These are phyloP conservation scores for Posidonia australis DNA, from an alignment of 106 monocot species.

Conservation along the genomic window DNA sequence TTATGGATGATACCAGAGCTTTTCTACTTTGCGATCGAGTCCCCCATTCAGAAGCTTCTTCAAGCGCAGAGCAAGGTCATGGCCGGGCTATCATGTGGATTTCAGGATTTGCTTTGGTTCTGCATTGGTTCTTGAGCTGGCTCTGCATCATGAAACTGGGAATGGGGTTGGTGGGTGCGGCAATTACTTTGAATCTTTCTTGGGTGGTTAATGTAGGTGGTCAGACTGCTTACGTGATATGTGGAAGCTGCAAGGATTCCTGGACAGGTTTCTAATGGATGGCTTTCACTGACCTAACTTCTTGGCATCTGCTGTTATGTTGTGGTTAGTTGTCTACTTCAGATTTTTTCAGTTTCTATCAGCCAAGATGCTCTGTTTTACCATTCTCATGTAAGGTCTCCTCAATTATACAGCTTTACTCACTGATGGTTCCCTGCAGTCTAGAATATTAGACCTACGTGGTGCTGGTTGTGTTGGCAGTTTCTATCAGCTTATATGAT, in stretches of 20 bases:
- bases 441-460: too few relatives aligned
- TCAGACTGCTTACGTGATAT: constrained; percentile 17
- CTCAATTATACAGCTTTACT: too few relatives aligned
- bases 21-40: constrained; percentile 26
- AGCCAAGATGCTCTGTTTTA: too few relatives aligned
- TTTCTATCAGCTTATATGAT: too few relatives aligned
- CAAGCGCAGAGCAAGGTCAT: constrained; percentile 36
- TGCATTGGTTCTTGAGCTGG: constrained; percentile 34
- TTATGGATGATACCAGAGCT: constrained; percentile 35
- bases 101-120: constrained; percentile 20
- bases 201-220: constrained; percentile 25
- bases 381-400: too few relatives aligned
- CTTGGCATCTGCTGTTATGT: constrained; percentile 39
- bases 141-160: constrained; percentile 25
- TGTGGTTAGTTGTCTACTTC: constrained; percentile 35
- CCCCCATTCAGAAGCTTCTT: constrained; percentile 33
- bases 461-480: too few relatives aligned
- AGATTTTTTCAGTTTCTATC: too few relatives aligned
- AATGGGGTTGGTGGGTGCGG: constrained; percentile 33
- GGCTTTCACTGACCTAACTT: constrained; percentile 21
- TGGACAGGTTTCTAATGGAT: constrained; percentile 38
- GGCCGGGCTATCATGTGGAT: constrained; percentile 29
- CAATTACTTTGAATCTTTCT: constrained; percentile 26
- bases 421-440: too few relatives aligned
- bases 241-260: constrained; percentile 24